These are phyloP conservation scores for Umbellularia californica DNA, from an alignment of 164 flowering plant genomes.

Conservation along the genomic window DNA sequence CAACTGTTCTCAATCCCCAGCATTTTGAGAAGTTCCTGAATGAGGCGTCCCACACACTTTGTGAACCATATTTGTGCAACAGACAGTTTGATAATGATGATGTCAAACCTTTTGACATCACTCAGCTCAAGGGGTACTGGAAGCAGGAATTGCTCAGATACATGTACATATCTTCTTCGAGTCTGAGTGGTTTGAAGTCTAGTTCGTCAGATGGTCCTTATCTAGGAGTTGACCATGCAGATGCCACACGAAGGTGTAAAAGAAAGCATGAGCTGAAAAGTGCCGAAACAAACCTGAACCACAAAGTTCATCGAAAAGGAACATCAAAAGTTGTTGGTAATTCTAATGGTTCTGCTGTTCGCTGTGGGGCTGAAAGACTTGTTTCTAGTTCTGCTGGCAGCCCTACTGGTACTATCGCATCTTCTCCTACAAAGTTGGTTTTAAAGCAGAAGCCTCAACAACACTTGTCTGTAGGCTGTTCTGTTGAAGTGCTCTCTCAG, in stretches of 20 bases:
- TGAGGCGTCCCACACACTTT: conserved; percentile 29
- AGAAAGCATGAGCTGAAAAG: conserved; percentile 36
- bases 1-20: conserved; percentile 70
- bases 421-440: conserved; percentile 14
- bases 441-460: conserved; percentile 13
- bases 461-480: conserved; percentile 41
- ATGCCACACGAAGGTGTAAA: conserved; percentile 26
- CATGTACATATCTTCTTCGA: conserved; percentile 22
- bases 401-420: conserved; percentile 9
- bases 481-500: conserved; percentile 82
- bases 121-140: conserved; percentile 76
- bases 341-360: conserved; percentile 4
- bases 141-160: conserved; percentile 54
- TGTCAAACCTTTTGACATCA: conserved; percentile 63
- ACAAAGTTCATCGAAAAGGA: conserved; percentile 8
- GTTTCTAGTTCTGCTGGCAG: conserved; percentile 10
- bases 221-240: conserved; percentile 11
- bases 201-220: conserved; percentile 14
- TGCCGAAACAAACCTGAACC: conserved; percentile 10
- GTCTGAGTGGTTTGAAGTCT: conserved; percentile 8
- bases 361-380: conserved; percentile 6
- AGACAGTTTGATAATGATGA: conserved; percentile 62
- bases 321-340: conserved; percentile 12
- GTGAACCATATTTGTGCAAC: conserved; percentile 60
- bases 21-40: conserved; percentile 57